A percentile compares a stretch with the other conserved stretches of the same genome.
These are phyloP conservation scores for Globisporangium cederbergense DNA, from an alignment of 352 stramenopile genomes.

Conservation along the genomic window DNA sequence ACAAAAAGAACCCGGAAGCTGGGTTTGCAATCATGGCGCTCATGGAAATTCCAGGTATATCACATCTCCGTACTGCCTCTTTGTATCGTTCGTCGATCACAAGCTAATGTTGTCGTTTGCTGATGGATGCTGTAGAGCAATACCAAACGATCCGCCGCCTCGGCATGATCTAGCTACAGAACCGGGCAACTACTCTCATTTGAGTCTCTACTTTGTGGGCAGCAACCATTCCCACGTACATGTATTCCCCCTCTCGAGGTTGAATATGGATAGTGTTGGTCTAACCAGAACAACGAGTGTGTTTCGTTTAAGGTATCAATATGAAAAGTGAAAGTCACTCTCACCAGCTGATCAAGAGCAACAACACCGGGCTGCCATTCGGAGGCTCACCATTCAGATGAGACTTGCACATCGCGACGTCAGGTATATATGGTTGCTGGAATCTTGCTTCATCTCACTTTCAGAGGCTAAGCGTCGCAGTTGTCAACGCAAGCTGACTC, in stretches of 20 bases:
- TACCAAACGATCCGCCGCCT: conserved; percentile 52
- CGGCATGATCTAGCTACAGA: conserved; percentile 29
- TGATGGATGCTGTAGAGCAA: conserved; percentile 36
- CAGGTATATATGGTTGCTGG: too few species aligned
- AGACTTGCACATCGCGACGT: too few species aligned
- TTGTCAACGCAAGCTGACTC: too few species aligned
- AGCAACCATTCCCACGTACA: neutral
- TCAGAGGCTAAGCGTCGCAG: too few species aligned
- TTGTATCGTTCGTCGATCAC: neutral
- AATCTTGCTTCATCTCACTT: too few species aligned
- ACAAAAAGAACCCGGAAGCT: conserved; percentile 58
- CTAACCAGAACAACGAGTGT: neutral
- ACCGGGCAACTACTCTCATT: neutral
- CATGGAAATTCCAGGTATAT: conserved; percentile 72
- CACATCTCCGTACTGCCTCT: neutral
- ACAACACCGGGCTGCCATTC: too few species aligned
- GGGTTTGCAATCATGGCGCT: conserved; percentile 70
- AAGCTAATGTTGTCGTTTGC: neutral
- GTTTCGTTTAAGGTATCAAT: conserved; percentile 1
- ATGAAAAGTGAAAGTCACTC: neutral
- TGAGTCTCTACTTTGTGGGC: neutral
- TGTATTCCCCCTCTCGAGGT: neutral
- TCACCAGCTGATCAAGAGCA: too few species aligned
- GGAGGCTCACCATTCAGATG: too few species aligned
- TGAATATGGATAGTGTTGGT: neutral